These are phyloP conservation scores for Allomyces javanicus DNA, from an alignment of 192 early-diverging fungal genomes.

Conservation along the genomic window DNA sequence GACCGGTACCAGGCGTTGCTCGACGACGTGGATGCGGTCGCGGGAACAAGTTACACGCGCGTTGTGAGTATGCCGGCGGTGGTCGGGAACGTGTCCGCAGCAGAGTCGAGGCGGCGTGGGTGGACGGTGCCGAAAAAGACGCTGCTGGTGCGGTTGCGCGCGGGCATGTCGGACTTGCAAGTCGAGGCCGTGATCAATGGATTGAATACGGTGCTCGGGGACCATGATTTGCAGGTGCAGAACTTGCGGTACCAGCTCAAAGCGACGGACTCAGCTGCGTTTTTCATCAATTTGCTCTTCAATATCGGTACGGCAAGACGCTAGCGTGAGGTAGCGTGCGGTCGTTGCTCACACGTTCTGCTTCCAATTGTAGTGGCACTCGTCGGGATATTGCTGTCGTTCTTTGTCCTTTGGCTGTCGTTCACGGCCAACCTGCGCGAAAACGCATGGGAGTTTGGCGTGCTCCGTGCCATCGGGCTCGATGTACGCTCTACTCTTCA, in stretches of 20 bases:
- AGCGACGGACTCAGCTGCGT: slow-evolving; percentile 4
- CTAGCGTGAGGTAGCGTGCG: neutral
- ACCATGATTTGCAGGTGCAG: slow-evolving; percentile 5
- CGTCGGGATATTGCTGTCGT: slow-evolving; percentile 12
- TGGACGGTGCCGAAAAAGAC: slow-evolving; percentile 2
- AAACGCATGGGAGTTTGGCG: slow-evolving; percentile 18
- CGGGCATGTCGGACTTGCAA: slow-evolving; percentile 3
- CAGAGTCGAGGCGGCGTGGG: neutral
- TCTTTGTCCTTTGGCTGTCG: slow-evolving; percentile 14
- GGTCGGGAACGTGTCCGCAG: too few relatives aligned
- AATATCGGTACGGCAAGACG: slow-evolving; percentile 6
- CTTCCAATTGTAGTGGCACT: slow-evolving; percentile 5
- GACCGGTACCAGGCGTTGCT: slow-evolving; percentile 1
- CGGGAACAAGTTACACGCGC: neutral
- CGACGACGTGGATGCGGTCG: neutral
- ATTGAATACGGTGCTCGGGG: slow-evolving; percentile 5
- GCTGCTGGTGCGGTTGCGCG: slow-evolving; percentile 1
- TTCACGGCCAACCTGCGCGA: slow-evolving; percentile 17
- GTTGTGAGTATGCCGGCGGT: too few relatives aligned
- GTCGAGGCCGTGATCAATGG: slow-evolving; percentile 6
- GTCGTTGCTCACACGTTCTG: too few relatives aligned
- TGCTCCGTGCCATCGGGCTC: slow-evolving; percentile 13
- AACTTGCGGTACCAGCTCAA: slow-evolving; percentile 5
- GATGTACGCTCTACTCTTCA: slow-evolving; percentile 3
- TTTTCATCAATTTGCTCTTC: slow-evolving; percentile 10